phyloP scores from a whole-genome alignment of 2,329 filamentous ascomycete genomes.

The Penicillium fuscoglaucum region DNA sequence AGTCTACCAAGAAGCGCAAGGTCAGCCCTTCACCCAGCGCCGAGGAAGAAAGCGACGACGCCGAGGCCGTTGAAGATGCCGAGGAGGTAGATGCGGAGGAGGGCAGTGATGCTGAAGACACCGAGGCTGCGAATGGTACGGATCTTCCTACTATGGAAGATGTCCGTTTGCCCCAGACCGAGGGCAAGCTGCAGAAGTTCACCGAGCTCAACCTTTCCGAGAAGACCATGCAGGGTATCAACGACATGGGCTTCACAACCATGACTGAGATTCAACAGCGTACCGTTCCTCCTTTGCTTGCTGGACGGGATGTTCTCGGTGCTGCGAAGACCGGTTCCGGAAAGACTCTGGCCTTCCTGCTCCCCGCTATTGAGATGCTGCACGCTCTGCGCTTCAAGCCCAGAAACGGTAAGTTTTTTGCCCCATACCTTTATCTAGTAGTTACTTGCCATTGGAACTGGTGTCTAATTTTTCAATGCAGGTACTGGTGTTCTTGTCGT shows the following conservation, averaged over 20 bases:
- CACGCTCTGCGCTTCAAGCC: conserved; percentile 90
- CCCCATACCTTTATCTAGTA: background rate
- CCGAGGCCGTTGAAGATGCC: conserved; percentile 20
- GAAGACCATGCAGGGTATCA: conserved; percentile 83
- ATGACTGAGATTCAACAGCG: conserved; percentile 95
- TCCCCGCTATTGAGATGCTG: conserved; percentile 92
- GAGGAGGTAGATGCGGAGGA: conserved; percentile 36
- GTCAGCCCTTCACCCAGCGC: conserved; percentile 39
- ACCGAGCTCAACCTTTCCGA: conserved; percentile 80
- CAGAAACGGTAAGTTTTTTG: conserved; percentile 63
- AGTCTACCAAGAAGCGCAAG: conserved; percentile 42
- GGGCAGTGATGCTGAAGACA: conserved; percentile 30
- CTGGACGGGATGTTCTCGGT: conserved; percentile 88
- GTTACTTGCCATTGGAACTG: background rate
- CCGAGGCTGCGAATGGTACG: conserved; percentile 27
- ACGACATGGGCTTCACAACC: conserved; percentile 87
- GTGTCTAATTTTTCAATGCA: conserved; percentile 20
- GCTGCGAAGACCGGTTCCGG: conserved; percentile 95
- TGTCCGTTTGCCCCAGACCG: conserved; percentile 60
- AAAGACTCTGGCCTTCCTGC: conserved; percentile 92
- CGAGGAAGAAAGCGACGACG: conserved; percentile 35
- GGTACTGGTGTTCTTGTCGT: conserved; percentile 87
- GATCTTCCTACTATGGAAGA: conserved; percentile 55
- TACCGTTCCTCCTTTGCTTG: conserved; percentile 82
- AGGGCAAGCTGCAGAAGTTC: conserved; percentile 68